Conservation (phyloP, 352 stramenopile genomes). For the Globisporangium camurandrum region DNA sequence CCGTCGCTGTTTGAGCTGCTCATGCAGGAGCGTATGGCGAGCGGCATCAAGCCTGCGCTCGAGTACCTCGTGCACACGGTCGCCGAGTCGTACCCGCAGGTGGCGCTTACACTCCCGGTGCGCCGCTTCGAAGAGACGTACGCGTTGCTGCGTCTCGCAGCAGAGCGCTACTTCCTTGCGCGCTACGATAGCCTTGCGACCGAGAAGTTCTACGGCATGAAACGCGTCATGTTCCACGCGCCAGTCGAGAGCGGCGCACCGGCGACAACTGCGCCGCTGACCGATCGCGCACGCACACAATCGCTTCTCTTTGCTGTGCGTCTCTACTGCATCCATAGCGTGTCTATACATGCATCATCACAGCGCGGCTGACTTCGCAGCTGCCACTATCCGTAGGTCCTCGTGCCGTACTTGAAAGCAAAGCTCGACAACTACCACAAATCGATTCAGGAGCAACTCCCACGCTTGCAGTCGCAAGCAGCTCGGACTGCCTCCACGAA, state of each 20-base stretch:
- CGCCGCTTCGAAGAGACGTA: slow-evolving; percentile 76
- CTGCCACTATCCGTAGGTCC: slow-evolving; percentile 22
- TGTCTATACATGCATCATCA: background rate
- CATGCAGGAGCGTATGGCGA: slow-evolving; percentile 83
- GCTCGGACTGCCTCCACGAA: background rate
- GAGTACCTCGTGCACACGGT: slow-evolving; percentile 70
- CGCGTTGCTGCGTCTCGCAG: slow-evolving; percentile 42
- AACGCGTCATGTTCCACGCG: slow-evolving; percentile 46
- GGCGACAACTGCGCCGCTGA: slow-evolving; percentile 30
- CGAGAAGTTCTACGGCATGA: slow-evolving; percentile 85
- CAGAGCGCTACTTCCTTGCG: slow-evolving; percentile 70
- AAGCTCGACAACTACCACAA: slow-evolving; percentile 68
- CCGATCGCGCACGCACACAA: slow-evolving; percentile 29
- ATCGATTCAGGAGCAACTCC: slow-evolving; percentile 27
- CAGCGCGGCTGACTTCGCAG: background rate
- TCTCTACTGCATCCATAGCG: background rate
- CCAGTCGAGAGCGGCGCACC: slow-evolving; percentile 2
- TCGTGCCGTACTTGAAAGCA: slow-evolving; percentile 72
- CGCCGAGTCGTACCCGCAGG: slow-evolving; percentile 65
- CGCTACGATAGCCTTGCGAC: slow-evolving; percentile 70
- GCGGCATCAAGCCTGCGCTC: slow-evolving; percentile 62
- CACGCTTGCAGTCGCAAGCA: slow-evolving; percentile 2
- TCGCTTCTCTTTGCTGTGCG: slow-evolving; percentile 55
- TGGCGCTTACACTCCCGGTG: slow-evolving; percentile 44
- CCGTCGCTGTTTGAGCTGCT: slow-evolving; percentile 83